phyloP scores from a whole-genome alignment of 1,284 basidiomycete species.

The Tremellales sp. region DNA sequence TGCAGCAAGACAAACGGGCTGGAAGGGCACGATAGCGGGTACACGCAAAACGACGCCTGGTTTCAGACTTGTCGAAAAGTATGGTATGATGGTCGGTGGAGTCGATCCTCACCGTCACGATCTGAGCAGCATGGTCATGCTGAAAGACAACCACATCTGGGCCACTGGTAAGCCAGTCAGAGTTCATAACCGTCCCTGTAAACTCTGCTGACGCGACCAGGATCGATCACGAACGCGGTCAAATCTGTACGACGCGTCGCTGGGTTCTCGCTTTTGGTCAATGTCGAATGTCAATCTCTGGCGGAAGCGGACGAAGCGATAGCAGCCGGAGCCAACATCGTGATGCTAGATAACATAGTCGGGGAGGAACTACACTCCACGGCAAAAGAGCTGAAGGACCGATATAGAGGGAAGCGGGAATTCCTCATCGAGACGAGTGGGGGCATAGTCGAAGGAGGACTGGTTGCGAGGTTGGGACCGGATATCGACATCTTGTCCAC shows the following conservation, averaged over 20 bases:
- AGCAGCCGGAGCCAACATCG: constrained; percentile 88
- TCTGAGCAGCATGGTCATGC: constrained; percentile 98
- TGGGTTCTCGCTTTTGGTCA: constrained; percentile 87
- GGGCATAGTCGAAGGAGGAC: constrained; percentile 78
- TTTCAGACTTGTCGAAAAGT: constrained; percentile 96
- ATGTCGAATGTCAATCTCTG: constrained; percentile 88
- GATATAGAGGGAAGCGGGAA: constrained; percentile 59
- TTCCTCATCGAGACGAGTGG: constrained; percentile 90
- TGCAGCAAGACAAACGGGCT: constrained; percentile 74
- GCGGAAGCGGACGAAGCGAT: constrained; percentile 94
- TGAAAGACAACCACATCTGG: constrained; percentile 99
- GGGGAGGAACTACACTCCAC: constrained; percentile 66
- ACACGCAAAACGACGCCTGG: constrained; percentile 99
- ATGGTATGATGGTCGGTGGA: constrained; percentile 97
- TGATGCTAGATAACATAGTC: constrained; percentile 97
- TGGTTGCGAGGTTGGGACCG: constrained; percentile 30
- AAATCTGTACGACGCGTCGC: constrained; percentile 79
- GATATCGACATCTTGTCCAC: constrained; percentile 90
- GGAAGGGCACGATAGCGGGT: constrained; percentile 84
- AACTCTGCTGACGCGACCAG: constrained; percentile 40
- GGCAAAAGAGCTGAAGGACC: constrained; percentile 65
- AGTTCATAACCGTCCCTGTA: background rate
- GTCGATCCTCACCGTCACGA: constrained; percentile 97
- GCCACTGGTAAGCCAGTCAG: constrained; percentile 64
- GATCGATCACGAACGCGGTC: constrained; percentile 86